Evolutionary conservation across 345 rosid species (phyloP).

Genomic region (Barbarea vulgaris): DNA sequence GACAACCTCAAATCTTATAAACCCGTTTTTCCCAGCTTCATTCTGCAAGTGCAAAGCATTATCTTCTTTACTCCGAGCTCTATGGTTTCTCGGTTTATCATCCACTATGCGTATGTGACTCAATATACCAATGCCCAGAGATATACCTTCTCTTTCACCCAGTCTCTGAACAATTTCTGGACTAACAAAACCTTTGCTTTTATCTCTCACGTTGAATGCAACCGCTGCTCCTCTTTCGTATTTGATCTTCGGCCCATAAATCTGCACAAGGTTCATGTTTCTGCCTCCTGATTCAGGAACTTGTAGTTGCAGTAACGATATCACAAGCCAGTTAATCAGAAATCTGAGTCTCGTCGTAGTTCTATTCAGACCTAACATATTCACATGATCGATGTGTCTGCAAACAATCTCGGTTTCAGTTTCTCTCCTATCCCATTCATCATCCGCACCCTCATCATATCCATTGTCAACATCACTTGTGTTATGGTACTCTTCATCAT

Average conservation of each 20-base stretch:
- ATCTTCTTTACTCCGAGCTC: constrained; percentile 59
- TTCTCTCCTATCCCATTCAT: constrained; percentile 74
- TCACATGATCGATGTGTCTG: constrained; percentile 75
- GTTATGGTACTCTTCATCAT: constrained; percentile 51
- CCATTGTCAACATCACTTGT: constrained; percentile 33
- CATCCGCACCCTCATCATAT: constrained; percentile 61
- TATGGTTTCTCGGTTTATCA: constrained; percentile 55
- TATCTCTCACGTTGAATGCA: constrained; percentile 84
- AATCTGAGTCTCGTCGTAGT: constrained; percentile 72
- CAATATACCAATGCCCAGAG: constrained; percentile 80
- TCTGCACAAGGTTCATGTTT: constrained; percentile 70
- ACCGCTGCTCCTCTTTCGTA: constrained; percentile 97
- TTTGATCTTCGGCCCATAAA: constrained; percentile 94
- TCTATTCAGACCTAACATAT: constrained; percentile 76
- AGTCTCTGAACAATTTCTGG: constrained; percentile 89
- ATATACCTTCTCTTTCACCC: constrained; percentile 86
- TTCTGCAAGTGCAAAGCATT: constrained; percentile 58
- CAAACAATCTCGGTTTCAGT: constrained; percentile 79
- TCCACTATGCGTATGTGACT: constrained; percentile 83
- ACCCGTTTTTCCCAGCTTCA: constrained; percentile 74
- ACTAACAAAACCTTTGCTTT: constrained; percentile 62
- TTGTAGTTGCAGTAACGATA: constrained; percentile 77
- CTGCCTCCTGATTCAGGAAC: constrained; percentile 46
- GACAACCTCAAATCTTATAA: constrained; percentile 81
- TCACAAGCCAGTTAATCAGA: constrained; percentile 84